phyloP scores from a whole-genome alignment of 139 green algal genomes.

The Eudorina sp. region DNA sequence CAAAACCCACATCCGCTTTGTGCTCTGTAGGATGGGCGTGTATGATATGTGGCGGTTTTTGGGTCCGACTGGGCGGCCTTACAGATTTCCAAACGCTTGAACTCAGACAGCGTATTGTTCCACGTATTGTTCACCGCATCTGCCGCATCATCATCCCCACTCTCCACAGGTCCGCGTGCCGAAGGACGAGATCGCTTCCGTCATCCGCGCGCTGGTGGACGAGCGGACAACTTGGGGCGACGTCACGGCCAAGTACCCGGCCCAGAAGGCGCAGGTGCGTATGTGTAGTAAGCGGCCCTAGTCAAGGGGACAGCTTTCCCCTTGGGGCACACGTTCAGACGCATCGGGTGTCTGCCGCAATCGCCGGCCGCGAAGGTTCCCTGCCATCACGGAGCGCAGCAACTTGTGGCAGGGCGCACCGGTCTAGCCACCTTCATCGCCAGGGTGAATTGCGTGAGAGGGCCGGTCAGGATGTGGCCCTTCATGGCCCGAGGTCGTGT shows the following conservation, averaged over 20 bases:
- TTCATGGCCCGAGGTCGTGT: too few relatives aligned
- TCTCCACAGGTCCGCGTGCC: constrained; percentile 83
- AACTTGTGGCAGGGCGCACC: neutral
- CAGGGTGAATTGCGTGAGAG: neutral
- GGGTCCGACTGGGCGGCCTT: neutral
- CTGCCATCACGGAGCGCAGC: too few relatives aligned
- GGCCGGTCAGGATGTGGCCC: too few relatives aligned
- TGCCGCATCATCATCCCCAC: neutral
- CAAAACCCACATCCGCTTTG: neutral
- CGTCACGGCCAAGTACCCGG: constrained; percentile 86
- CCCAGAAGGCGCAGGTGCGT: constrained; percentile 65
- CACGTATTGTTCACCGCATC: too few relatives aligned
- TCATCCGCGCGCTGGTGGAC: constrained; percentile 82
- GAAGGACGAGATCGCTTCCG: constrained; percentile 73
- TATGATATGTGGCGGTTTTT: neutral
- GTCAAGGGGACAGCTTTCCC: neutral
- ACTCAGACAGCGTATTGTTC: neutral
- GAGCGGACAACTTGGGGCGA: constrained; percentile 78
- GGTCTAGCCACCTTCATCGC: neutral
- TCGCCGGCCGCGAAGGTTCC: too few relatives aligned
- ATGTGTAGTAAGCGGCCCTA: neutral
- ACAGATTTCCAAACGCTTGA: neutral
- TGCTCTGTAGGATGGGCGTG: neutral
- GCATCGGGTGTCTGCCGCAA: neutral
- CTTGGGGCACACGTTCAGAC: too few relatives aligned